Conservation (phyloP, 306 rosid genomes). For the Sesbania bispinosa region DNA sequence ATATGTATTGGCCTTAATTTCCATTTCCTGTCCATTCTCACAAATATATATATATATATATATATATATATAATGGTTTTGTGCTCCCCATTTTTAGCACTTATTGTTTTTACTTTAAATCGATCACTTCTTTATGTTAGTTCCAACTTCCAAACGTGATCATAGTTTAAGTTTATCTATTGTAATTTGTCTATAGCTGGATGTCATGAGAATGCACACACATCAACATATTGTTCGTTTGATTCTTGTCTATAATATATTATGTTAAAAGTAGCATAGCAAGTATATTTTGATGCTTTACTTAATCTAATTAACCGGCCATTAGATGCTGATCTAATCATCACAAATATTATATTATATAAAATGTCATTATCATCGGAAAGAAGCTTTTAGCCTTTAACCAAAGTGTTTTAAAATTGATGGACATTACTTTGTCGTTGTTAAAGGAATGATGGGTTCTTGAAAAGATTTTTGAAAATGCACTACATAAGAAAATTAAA, state of each 20-base stretch:
- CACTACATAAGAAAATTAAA: neutral
- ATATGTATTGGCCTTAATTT: too few species aligned
- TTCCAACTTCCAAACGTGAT: too few species aligned
- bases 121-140: too few species aligned
- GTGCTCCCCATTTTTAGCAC: too few species aligned
- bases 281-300: constrained; percentile 23
- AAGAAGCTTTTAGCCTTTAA: constrained; percentile 15
- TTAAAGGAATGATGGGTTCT: neutral
- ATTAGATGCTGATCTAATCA: constrained; percentile 28
- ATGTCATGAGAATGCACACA: constrained; percentile 20
- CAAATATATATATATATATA: too few species aligned
- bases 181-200: neutral
- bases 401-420: constrained; percentile 2
- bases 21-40: too few species aligned
- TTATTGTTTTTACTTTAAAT: too few species aligned
- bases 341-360: constrained; percentile 16
- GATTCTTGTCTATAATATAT: constrained; percentile 23
- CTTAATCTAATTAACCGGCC: constrained; percentile 4
- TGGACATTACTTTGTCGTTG: constrained; percentile 13
- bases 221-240: constrained; percentile 12
- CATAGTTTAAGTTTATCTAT: too few species aligned
- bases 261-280: constrained; percentile 9
- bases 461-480: too few species aligned
- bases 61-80: too few species aligned
- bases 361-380: constrained; percentile 22